A percentile compares a stretch with the other conserved stretches of the same genome.
Conservation (phyloP, 1,284 basidiomycete genomes). For the Schizophyllum amplum region DNA sequence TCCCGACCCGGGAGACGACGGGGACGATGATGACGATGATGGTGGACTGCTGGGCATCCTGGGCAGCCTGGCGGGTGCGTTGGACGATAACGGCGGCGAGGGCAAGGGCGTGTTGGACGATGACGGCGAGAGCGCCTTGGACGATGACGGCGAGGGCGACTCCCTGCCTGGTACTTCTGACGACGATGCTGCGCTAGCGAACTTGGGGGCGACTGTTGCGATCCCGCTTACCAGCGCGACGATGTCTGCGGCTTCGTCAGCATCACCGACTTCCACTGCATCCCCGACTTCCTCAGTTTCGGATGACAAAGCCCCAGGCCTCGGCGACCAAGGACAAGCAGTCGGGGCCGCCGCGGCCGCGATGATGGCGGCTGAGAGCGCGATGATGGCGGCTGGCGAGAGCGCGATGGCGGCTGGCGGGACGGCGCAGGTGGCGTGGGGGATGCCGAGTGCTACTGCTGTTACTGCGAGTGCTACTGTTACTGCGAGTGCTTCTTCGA, state of each 20-base stretch:
- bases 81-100: too few relatives aligned
- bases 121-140: too few relatives aligned
- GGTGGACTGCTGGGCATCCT: constrained; percentile 6
- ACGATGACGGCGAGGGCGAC: constrained; percentile 1
- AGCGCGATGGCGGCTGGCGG: too few relatives aligned
- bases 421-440: neutral
- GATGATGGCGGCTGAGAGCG: neutral
- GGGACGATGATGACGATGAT: constrained; percentile 1
- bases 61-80: too few relatives aligned
- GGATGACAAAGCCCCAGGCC: too few relatives aligned
- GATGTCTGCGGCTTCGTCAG: too few relatives aligned
- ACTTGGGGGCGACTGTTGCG: neutral
- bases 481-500: too few relatives aligned
- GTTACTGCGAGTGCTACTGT: neutral
- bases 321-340: neutral
- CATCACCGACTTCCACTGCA: too few relatives aligned
- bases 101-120: neutral
- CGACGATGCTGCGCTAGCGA: neutral
- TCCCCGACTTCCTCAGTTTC: too few relatives aligned
- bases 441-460: neutral
- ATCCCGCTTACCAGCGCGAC: neutral
- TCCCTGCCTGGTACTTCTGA: neutral
- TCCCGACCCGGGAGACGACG: neutral
- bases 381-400: too few relatives aligned
- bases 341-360: too few relatives aligned